Conservation (phyloP, 768 basidiomycete genomes). For the Leccinum subgranulosum region DNA sequence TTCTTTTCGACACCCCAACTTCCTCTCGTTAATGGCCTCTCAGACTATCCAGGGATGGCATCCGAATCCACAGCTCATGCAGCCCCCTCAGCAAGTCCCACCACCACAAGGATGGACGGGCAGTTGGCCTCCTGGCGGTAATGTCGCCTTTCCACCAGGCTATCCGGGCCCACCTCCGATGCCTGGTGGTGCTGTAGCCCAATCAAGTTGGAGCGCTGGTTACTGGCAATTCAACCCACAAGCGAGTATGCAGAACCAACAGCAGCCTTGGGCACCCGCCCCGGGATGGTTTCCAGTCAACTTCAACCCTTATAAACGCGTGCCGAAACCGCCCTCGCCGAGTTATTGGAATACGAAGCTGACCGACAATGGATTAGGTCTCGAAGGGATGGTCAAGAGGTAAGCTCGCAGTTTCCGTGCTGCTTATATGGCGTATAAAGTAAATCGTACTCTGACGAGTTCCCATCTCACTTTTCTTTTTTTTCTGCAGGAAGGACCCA, state of each 20-base stretch:
- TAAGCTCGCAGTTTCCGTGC: slow-evolving; percentile 31
- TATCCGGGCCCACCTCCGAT: slow-evolving; percentile 52
- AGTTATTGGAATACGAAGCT: slow-evolving; percentile 63
- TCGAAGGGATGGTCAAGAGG: slow-evolving; percentile 62
- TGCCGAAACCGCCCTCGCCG: slow-evolving; percentile 56
- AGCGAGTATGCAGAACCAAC: slow-evolving; percentile 25
- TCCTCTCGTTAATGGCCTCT: slow-evolving; percentile 18
- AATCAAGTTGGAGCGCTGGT: slow-evolving; percentile 48
- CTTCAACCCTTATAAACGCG: slow-evolving; percentile 64
- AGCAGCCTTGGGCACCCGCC: slow-evolving; percentile 33
- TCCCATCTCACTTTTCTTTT: neutral
- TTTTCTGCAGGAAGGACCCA: slow-evolving; percentile 19
- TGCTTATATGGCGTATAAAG: neutral
- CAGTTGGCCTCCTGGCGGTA: slow-evolving; percentile 34
- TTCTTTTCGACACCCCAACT: neutral
- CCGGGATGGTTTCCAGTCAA: slow-evolving; percentile 30
- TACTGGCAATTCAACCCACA: slow-evolving; percentile 51
- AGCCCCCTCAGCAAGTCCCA: slow-evolving; percentile 18
- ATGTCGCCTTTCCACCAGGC: slow-evolving; percentile 30
- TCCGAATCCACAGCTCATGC: slow-evolving; percentile 34
- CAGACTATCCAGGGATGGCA: slow-evolving; percentile 30
- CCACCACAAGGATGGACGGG: slow-evolving; percentile 36
- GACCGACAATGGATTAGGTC: slow-evolving; percentile 59
- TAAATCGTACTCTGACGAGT: slow-evolving; percentile 11
- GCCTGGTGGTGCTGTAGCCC: slow-evolving; percentile 46